These are phyloP conservation scores for Musa troglodytarum DNA, from an alignment of 176 grass and related monocot species.

Conservation along the genomic window DNA sequence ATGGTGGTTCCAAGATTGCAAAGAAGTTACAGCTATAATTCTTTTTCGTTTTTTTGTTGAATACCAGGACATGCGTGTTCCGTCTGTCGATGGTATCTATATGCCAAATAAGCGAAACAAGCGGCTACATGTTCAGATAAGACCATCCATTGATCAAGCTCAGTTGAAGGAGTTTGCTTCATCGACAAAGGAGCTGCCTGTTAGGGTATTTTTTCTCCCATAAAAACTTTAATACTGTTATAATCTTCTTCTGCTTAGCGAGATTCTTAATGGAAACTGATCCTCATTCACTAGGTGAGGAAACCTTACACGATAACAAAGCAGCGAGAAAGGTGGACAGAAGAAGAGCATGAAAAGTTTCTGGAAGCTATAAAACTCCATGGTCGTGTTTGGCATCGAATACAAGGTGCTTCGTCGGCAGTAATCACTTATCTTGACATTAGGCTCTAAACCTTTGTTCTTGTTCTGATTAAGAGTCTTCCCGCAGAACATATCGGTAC, in stretches of 20 bases:
- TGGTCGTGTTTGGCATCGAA: conserved; percentile 79
- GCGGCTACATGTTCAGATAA: neutral
- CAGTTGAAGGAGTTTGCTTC: neutral
- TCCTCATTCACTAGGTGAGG: conserved; percentile 33
- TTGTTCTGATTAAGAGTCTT: conserved; percentile 34
- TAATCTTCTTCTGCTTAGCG: neutral
- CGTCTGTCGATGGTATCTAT: neutral
- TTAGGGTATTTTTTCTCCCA: conserved; percentile 5
- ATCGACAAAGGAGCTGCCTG: neutral
- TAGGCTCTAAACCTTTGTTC: neutral
- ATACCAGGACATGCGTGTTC: neutral
- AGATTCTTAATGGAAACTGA: conserved; percentile 7
- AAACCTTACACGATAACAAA: conserved; percentile 89
- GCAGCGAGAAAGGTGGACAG: conserved; percentile 88
- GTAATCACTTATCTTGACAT: neutral
- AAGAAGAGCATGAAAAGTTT: conserved; percentile 80
- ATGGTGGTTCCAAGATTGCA: neutral
- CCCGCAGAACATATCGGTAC: conserved; percentile 91
- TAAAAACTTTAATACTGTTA: neutral
- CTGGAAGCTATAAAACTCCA: conserved; percentile 71
- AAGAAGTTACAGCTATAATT: neutral
- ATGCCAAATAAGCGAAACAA: neutral
- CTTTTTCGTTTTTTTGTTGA: neutral
- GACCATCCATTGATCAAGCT: neutral
- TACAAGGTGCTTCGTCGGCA: conserved; percentile 48